Percentiles rank a stretch among this genome's conserved stretches.
Conservation (phyloP, 2,329 filamentous ascomycete species). For the Xylariaceae sp. region DNA sequence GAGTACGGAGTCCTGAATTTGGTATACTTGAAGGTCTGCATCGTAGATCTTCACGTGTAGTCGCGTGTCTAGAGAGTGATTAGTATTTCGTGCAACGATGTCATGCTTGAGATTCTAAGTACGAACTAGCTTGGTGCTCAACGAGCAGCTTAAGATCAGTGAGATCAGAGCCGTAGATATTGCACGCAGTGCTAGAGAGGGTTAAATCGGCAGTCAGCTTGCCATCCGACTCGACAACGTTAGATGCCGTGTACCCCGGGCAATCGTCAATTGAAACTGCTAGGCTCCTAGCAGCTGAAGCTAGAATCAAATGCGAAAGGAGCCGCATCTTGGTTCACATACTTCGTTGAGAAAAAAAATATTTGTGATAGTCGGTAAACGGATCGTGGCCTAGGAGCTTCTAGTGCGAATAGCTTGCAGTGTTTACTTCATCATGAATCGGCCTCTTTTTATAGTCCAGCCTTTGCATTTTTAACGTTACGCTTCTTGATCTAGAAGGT, state of each 20-base stretch:
- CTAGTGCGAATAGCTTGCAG: background rate
- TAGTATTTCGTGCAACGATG: background rate
- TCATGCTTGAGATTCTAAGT: background rate
- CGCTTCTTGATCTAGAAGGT: background rate
- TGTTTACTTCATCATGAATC: background rate
- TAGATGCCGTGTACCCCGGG: slow-evolving; percentile 35
- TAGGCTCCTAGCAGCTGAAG: slow-evolving; percentile 11
- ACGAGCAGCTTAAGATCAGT: slow-evolving; percentile 33
- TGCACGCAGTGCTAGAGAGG: slow-evolving; percentile 30
- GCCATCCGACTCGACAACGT: slow-evolving; percentile 27
- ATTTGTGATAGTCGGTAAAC: background rate
- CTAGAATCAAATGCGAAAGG: slow-evolving; percentile 9
- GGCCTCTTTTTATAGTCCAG: too few species aligned
- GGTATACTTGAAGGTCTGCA: slow-evolving; percentile 32
- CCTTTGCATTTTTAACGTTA: background rate
- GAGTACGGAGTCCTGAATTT: slow-evolving; percentile 34
- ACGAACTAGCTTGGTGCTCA: slow-evolving; percentile 34
- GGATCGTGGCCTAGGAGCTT: background rate
- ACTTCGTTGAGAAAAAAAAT: background rate
- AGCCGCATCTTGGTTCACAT: slow-evolving; percentile 19
- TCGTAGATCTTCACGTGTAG: slow-evolving; percentile 35
- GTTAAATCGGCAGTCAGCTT: slow-evolving; percentile 33
- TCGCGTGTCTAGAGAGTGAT: slow-evolving; percentile 22
- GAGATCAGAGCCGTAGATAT: slow-evolving; percentile 33
- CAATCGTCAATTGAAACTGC: slow-evolving; percentile 29